Conservation (phyloP, 805 yeast species). For the Danielia reshetovae region DNA sequence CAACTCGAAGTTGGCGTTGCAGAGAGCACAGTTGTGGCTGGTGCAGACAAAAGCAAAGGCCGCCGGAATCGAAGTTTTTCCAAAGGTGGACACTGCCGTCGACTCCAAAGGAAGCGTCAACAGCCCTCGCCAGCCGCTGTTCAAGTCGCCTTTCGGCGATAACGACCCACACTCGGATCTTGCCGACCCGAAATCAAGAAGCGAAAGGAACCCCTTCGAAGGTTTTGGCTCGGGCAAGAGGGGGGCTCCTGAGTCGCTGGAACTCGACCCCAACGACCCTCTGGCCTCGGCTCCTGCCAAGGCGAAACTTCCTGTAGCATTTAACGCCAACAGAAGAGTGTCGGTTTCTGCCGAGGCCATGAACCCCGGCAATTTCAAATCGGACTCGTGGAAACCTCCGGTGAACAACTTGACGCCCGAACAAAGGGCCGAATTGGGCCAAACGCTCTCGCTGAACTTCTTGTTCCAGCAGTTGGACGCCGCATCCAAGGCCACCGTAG, state of each 20-base stretch:
- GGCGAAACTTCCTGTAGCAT: conserved; percentile 49
- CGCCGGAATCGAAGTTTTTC: conserved; percentile 48
- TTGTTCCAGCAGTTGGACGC: conserved; percentile 79
- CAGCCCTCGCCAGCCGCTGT: conserved; percentile 39
- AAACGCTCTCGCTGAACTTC: conserved; percentile 75
- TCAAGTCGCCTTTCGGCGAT: conserved; percentile 60
- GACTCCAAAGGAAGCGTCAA: conserved; percentile 26
- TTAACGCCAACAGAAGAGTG: conserved; percentile 80
- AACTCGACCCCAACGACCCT: conserved; percentile 27
- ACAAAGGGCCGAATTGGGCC: conserved; percentile 65
- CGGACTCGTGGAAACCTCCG: conserved; percentile 72
- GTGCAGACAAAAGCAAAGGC: conserved; percentile 46
- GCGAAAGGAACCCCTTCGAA: conserved; percentile 1
- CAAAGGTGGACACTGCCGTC: conserved; percentile 32
- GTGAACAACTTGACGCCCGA: conserved; percentile 56
- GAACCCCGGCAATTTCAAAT: conserved; percentile 65
- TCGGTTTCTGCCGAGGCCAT: conserved; percentile 88
- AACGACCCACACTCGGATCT: conserved; percentile 58
- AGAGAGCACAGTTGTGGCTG: conserved; percentile 50
- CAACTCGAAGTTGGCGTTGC: conserved; percentile 55
- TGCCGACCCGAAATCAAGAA: conserved; percentile 15
- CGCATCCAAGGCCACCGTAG: conserved; percentile 70
- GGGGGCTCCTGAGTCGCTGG: conserved; percentile 15
- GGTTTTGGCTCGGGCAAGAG: conserved; percentile 19
- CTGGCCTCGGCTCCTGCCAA: conserved; percentile 16